phyloP scores from a whole-genome alignment of 73 alveolate species.

The Stentor roeselii region DNA sequence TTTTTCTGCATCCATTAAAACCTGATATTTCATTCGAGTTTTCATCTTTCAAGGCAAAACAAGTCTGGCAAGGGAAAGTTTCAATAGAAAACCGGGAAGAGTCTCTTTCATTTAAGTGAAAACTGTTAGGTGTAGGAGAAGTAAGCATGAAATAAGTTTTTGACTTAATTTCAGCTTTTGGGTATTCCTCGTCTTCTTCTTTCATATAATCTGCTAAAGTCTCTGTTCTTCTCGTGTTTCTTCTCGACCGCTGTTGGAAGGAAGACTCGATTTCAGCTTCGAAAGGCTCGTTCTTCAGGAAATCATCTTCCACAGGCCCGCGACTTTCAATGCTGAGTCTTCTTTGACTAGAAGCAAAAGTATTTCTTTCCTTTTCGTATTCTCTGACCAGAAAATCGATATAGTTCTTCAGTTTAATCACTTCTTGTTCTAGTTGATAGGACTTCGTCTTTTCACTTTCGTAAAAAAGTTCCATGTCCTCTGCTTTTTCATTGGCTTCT shows the following conservation, averaged over 20 bases:
- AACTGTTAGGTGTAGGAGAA: background rate
- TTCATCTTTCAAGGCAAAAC: background rate
- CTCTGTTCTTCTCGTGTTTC: background rate
- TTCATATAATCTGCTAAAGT: background rate
- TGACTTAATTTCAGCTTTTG: background rate
- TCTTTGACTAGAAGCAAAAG: background rate
- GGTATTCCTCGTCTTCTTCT: background rate
- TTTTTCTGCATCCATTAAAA: no score
- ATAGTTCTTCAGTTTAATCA: background rate
- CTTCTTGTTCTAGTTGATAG: background rate
- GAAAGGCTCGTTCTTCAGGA: background rate
- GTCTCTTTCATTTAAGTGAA: no score
- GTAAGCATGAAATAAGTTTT: no score
- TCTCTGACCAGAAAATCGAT: background rate
- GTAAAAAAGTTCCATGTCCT: background rate
- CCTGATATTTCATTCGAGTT: no score
- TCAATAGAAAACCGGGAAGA: no score
- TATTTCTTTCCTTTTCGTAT: background rate
- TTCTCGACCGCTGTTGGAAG: background rate
- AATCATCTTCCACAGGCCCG: background rate
- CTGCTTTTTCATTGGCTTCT: background rate
- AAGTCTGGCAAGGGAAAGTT: background rate
- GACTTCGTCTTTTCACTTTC: background rate
- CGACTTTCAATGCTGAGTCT: background rate
- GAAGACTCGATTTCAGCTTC: background rate